Conservation (phyloP, 176 grass and related monocot species). For the Oryza officinalis region DNA sequence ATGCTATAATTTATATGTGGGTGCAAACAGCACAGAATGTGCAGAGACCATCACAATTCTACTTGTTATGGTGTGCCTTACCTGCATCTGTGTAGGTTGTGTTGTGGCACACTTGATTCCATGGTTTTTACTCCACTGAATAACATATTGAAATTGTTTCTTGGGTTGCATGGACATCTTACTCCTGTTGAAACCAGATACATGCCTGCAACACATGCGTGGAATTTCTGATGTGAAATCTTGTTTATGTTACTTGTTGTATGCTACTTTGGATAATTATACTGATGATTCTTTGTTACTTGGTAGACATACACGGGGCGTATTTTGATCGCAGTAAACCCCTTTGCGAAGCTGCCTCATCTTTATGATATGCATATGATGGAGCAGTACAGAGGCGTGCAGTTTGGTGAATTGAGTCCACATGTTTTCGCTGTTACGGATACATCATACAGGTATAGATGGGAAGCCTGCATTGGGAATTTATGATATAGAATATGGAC, state of each 20-base stretch:
- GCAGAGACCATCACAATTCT: background rate
- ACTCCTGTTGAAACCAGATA: background rate
- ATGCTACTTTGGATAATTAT: background rate
- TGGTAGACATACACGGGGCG: slow-evolving; percentile 76
- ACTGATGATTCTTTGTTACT: background rate
- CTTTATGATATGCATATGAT: slow-evolving; percentile 78
- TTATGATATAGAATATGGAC: background rate
- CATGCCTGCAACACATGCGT: background rate
- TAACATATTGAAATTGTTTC: background rate
- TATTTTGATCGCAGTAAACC: slow-evolving; percentile 80
- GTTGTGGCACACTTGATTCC: background rate
- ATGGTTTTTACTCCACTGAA: background rate
- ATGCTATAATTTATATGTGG: background rate
- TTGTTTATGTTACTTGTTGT: slow-evolving; percentile 17
- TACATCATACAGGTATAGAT: slow-evolving; percentile 59
- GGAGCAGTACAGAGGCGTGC: slow-evolving; percentile 77
- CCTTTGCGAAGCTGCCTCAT: slow-evolving; percentile 67
- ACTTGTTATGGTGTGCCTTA: background rate
- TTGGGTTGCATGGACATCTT: background rate
- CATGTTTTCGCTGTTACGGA: slow-evolving; percentile 81
- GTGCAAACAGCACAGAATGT: background rate
- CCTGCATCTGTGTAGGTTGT: too few relatives aligned
- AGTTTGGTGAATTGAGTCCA: slow-evolving; percentile 75
- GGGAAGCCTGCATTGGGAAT: slow-evolving; percentile 16
- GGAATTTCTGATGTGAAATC: background rate